phyloP scores from a whole-genome alignment of 2,329 filamentous ascomycete genomes.

The Beauveria asiatica region DNA sequence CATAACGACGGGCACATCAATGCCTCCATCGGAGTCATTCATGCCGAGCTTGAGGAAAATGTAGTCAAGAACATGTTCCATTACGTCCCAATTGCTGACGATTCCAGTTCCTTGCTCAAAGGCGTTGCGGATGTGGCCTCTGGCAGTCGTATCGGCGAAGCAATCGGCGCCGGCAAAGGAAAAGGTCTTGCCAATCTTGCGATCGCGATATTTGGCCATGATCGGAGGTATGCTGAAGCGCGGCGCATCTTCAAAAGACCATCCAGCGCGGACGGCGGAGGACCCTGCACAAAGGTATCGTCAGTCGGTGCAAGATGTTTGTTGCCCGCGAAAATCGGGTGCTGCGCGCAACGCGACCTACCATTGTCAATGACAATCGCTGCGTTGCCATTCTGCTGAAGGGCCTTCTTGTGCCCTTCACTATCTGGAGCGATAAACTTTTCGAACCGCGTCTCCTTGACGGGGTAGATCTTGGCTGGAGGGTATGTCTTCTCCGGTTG shows the following conservation, averaged over 20 bases:
- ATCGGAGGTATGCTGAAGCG: slow-evolving; percentile 76
- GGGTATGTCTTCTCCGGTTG: slow-evolving; percentile 34
- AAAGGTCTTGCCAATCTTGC: slow-evolving; percentile 85
- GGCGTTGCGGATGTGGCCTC: slow-evolving; percentile 80
- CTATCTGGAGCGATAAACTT: slow-evolving; percentile 43
- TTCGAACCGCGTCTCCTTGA: slow-evolving; percentile 55
- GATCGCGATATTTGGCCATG: slow-evolving; percentile 90
- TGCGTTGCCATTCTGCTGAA: slow-evolving; percentile 47
- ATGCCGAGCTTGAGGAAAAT: slow-evolving; percentile 89
- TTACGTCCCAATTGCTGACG: slow-evolving; percentile 94
- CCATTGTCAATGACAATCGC: slow-evolving; percentile 98
- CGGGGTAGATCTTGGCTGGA: slow-evolving; percentile 48
- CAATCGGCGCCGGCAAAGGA: slow-evolving; percentile 89
- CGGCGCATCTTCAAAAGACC: slow-evolving; percentile 85
- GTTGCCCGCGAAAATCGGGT: background rate
- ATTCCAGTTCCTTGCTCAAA: slow-evolving; percentile 89
- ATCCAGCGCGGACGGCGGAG: slow-evolving; percentile 81
- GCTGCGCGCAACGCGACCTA: slow-evolving; percentile 27
- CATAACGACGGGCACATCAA: slow-evolving; percentile 87
- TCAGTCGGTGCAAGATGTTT: background rate
- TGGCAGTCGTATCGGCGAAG: slow-evolving; percentile 87
- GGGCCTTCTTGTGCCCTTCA: slow-evolving; percentile 65
- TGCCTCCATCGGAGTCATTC: slow-evolving; percentile 61
- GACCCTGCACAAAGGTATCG: slow-evolving; percentile 52
- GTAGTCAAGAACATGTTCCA: slow-evolving; percentile 92